A percentile compares a stretch with the other conserved stretches of the same genome.
phyloP scores from a whole-genome alignment of 176 grass and related monocot genomes.

The Musa troglodytarum region DNA sequence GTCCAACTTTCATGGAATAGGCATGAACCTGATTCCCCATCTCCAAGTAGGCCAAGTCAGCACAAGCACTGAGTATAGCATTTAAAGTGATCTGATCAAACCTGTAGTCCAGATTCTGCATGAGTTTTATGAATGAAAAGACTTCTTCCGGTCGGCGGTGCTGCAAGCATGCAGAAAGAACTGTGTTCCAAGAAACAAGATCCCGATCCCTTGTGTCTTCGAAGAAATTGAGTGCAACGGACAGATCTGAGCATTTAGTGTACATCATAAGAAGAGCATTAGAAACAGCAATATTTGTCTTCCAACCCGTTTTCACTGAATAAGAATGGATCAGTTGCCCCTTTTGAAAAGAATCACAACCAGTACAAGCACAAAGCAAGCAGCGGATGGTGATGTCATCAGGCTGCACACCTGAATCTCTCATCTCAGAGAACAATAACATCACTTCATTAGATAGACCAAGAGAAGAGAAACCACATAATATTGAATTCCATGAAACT shows the following conservation, averaged over 20 bases:
- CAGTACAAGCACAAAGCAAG: conserved; percentile 21
- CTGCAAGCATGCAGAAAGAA: conserved; percentile 23
- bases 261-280: conserved; percentile 18
- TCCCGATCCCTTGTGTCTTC: conserved; percentile 16
- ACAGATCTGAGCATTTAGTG: conserved; percentile 10
- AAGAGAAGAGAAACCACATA: conserved; percentile 13
- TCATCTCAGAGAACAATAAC: conserved; percentile 16
- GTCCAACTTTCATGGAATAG: conserved; percentile 22
- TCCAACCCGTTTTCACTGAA: conserved; percentile 9
- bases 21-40: conserved; percentile 24
- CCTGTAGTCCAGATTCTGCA: conserved; percentile 6
- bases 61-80: conserved; percentile 22
- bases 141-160: conserved; percentile 7
- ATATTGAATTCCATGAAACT: conserved; percentile 26
- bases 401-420: conserved; percentile 7
- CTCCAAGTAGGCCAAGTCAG: conserved; percentile 16
- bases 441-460: conserved; percentile 15
- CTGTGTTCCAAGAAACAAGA: conserved; percentile 23
- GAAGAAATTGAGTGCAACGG: conserved; percentile 4
- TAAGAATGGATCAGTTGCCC: conserved; percentile 16
- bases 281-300: conserved; percentile 12
- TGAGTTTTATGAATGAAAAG: neutral
- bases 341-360: conserved; percentile 1
- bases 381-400: conserved; percentile 20
- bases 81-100: conserved; percentile 22